phyloP scores from a whole-genome alignment of 2,329 filamentous ascomycete species.

The Fusarium liriodendri region DNA sequence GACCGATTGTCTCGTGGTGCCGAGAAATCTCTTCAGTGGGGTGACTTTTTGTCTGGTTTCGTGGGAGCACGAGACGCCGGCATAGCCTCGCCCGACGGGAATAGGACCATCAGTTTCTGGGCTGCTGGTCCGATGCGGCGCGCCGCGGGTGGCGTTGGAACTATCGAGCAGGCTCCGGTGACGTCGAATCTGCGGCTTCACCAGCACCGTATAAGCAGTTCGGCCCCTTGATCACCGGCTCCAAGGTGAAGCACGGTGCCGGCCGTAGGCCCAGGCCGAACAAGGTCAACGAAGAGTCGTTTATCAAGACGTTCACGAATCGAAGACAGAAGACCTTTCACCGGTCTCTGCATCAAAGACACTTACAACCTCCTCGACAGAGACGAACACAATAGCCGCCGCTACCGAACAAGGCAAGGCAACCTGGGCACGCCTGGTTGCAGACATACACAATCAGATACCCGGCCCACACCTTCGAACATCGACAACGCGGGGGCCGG shows the following conservation, averaged over 20 bases:
- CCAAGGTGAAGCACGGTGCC: slow-evolving; percentile 34
- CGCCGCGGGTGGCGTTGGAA: slow-evolving; percentile 40
- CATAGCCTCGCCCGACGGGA: slow-evolving; percentile 36
- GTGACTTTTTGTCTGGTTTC: slow-evolving; percentile 39
- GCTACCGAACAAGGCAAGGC: slow-evolving; percentile 8
- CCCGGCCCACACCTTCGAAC: slow-evolving; percentile 12
- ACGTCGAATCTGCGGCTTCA: slow-evolving; percentile 39
- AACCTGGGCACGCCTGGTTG: slow-evolving; percentile 21
- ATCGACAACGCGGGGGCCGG: slow-evolving; percentile 17
- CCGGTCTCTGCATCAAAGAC: slow-evolving; percentile 8
- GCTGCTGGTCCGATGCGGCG: slow-evolving; percentile 36
- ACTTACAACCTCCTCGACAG: background rate
- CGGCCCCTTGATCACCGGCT: slow-evolving; percentile 31
- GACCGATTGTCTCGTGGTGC: slow-evolving; percentile 44
- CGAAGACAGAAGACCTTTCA: slow-evolving; percentile 18
- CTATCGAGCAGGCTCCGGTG: slow-evolving; percentile 37
- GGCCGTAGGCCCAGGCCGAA: slow-evolving; percentile 35
- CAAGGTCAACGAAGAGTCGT: slow-evolving; percentile 23
- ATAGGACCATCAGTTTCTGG: slow-evolving; percentile 25
- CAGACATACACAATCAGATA: slow-evolving; percentile 16
- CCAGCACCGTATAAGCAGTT: slow-evolving; percentile 41
- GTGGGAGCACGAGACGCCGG: slow-evolving; percentile 41
- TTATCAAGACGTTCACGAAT: slow-evolving; percentile 34
- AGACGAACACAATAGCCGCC: slow-evolving; percentile 14
- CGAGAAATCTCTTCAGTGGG: slow-evolving; percentile 45